phyloP scores from a whole-genome alignment of 1,139 yeast species.

The Diutina catenulata region DNA sequence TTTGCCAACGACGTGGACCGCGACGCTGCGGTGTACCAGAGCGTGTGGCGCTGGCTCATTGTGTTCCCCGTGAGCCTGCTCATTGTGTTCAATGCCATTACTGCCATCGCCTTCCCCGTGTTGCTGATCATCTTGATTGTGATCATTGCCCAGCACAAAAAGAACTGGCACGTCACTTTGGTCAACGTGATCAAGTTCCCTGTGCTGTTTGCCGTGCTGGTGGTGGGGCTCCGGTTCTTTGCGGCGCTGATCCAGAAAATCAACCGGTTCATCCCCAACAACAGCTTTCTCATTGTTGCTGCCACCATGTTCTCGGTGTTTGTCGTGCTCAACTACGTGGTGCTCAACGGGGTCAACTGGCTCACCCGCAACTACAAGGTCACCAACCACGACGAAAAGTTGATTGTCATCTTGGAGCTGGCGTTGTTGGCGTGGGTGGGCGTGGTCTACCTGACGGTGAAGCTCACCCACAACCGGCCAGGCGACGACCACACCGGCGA shows the following conservation, averaged over 20 bases:
- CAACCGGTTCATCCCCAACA: conserved; percentile 52
- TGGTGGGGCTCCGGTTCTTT: conserved; percentile 23
- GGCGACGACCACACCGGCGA: conserved; percentile 51
- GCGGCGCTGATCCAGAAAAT: conserved; percentile 18
- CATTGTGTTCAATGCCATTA: conserved; percentile 33
- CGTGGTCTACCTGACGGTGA: conserved; percentile 32
- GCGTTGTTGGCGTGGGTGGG: conserved; percentile 45
- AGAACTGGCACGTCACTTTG: conserved; percentile 13
- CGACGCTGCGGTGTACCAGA: conserved; percentile 49
- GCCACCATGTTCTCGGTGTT: conserved; percentile 26
- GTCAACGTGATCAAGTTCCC: conserved; percentile 37
- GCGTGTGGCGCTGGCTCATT: conserved; percentile 48
- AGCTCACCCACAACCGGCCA: conserved; percentile 28
- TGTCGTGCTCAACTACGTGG: conserved; percentile 40
- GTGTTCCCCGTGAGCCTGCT: conserved; percentile 38
- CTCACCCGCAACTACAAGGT: conserved; percentile 39
- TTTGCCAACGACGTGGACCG: conserved; percentile 12
- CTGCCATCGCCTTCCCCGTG: conserved; percentile 46
- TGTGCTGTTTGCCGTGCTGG: conserved; percentile 25
- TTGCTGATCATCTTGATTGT: conserved; percentile 38
- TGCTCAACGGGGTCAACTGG: conserved; percentile 35
- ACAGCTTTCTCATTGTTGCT: conserved; percentile 28
- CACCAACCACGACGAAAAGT: conserved; percentile 57
- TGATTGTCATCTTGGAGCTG: conserved; percentile 49
- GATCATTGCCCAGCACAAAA: conserved; percentile 31